Percentiles rank a stretch among this genome's conserved stretches.
Conservation (phyloP, 2,329 filamentous ascomycete genomes). For the Berkeleyomyces rouxiae region DNA sequence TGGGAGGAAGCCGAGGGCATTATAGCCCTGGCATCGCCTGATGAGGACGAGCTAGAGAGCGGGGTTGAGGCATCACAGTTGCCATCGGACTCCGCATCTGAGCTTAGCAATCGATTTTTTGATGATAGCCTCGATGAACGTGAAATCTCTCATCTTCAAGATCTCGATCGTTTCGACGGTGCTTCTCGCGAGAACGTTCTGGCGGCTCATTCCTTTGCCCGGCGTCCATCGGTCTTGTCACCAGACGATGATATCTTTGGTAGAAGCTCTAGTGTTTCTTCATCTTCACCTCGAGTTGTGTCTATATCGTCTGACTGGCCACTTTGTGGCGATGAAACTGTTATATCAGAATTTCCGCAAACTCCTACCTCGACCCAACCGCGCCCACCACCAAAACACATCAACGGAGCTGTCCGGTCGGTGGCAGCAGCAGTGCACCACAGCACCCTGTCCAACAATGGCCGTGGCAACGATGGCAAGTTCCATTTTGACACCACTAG, state of each 20-base stretch:
- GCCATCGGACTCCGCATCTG: constrained; percentile 24
- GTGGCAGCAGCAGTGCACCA: constrained; percentile 50
- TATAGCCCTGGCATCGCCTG: constrained; percentile 63
- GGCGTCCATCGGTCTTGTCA: constrained; percentile 45
- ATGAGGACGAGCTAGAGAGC: constrained; percentile 37
- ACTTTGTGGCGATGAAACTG: constrained; percentile 6
- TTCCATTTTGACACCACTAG: constrained; percentile 54
- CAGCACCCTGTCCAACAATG: constrained; percentile 26
- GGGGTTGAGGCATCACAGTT: constrained; percentile 24
- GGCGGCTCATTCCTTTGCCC: constrained; percentile 14
- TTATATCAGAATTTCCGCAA: constrained; percentile 23
- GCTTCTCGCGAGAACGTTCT: neutral
- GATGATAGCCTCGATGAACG: constrained; percentile 11
- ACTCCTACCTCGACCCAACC: neutral
- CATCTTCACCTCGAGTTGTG: constrained; percentile 3
- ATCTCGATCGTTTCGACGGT: constrained; percentile 3
- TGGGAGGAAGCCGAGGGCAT: constrained; percentile 79
- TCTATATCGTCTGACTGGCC: constrained; percentile 8
- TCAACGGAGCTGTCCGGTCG: constrained; percentile 37
- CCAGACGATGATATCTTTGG: constrained; percentile 53
- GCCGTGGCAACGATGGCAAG: constrained; percentile 25
- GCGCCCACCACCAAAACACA: constrained; percentile 21
- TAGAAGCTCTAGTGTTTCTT: neutral
- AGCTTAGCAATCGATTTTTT: constrained; percentile 29
- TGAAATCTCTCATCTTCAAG: neutral